Conservation (phyloP, 164 flowering plant genomes). For the Sextonia rubra region DNA sequence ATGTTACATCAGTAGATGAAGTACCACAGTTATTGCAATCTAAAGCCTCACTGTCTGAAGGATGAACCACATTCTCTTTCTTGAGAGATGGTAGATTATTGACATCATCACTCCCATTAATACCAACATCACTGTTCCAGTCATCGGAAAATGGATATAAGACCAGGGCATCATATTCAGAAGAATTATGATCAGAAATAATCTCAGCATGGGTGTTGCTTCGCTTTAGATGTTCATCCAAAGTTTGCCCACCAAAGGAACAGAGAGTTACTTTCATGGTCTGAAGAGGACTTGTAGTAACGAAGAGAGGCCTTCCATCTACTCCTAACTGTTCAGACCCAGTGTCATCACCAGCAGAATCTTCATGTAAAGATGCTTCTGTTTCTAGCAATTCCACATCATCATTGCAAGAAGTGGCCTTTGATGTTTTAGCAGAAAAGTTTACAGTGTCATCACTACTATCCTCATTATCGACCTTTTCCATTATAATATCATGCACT, state of each 20-base stretch:
- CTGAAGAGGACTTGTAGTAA: neutral
- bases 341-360: slow-evolving; percentile 1
- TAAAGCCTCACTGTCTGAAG: slow-evolving; percentile 10
- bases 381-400: slow-evolving; percentile 16
- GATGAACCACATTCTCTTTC: slow-evolving; percentile 7
- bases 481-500: slow-evolving; percentile 16
- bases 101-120: slow-evolving; percentile 13
- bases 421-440: slow-evolving; percentile 11
- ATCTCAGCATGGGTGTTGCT: slow-evolving; percentile 8
- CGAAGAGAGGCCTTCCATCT: neutral
- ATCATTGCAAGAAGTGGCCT: slow-evolving; percentile 10
- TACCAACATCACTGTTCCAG: slow-evolving; percentile 27
- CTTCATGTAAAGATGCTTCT: slow-evolving; percentile 13
- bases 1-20: slow-evolving; percentile 1
- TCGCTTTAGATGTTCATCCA: slow-evolving; percentile 7
- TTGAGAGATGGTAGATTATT: slow-evolving; percentile 3
- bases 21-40: slow-evolving; percentile 7
- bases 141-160: slow-evolving; percentile 26
- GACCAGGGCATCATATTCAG: slow-evolving; percentile 7
- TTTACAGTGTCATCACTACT: slow-evolving; percentile 9
- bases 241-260: slow-evolving; percentile 9
- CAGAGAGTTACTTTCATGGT: neutral
- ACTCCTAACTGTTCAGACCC: neutral
- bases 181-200: slow-evolving; percentile 14
- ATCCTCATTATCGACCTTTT: slow-evolving; percentile 18